Conservation (phyloP, 495 filamentous ascomycete genomes). For the Daldinia vernicosa region DNA sequence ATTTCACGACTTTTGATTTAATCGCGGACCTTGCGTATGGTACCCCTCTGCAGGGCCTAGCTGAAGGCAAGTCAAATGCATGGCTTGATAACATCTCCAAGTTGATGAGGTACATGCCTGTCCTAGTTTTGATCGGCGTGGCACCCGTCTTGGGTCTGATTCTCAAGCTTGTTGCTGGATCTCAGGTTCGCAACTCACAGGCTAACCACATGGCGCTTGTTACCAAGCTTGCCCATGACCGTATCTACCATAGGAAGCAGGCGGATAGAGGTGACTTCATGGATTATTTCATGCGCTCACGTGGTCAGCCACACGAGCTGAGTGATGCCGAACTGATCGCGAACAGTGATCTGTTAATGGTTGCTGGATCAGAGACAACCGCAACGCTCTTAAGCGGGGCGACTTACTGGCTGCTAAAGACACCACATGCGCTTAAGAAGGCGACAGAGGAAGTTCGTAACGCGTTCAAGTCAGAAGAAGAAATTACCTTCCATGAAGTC, state of each 20-base stretch:
- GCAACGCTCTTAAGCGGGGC: conserved; percentile 64
- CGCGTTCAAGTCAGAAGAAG: conserved; percentile 56
- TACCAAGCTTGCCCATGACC: conserved; percentile 44
- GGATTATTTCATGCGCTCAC: conserved; percentile 45
- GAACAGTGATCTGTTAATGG: conserved; percentile 57
- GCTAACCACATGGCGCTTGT: conserved; percentile 46
- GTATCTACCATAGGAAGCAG: conserved; percentile 47
- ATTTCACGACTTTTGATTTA: conserved; percentile 69
- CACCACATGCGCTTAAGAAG: conserved; percentile 55
- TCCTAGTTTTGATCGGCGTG: conserved; percentile 44
- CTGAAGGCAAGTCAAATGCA: conserved; percentile 46
- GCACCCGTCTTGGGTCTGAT: conserved; percentile 47
- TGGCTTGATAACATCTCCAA: conserved; percentile 52
- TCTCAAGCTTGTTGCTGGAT: conserved; percentile 47
- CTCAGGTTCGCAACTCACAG: conserved; percentile 42
- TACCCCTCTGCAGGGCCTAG: conserved; percentile 63
- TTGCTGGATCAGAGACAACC: conserved; percentile 69
- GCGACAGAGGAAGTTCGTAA: conserved; percentile 61
- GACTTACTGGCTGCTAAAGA: conserved; percentile 63
- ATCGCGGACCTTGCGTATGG: conserved; percentile 70
- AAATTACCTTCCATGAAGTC: conserved; percentile 61
- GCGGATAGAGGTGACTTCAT: conserved; percentile 47
- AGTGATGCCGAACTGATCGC: conserved; percentile 52
- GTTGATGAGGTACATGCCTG: conserved; percentile 36
- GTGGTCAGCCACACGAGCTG: conserved; percentile 47